phyloP scores from a whole-genome alignment of 2,329 filamentous ascomycete species.

The Apiospora arundinis region DNA sequence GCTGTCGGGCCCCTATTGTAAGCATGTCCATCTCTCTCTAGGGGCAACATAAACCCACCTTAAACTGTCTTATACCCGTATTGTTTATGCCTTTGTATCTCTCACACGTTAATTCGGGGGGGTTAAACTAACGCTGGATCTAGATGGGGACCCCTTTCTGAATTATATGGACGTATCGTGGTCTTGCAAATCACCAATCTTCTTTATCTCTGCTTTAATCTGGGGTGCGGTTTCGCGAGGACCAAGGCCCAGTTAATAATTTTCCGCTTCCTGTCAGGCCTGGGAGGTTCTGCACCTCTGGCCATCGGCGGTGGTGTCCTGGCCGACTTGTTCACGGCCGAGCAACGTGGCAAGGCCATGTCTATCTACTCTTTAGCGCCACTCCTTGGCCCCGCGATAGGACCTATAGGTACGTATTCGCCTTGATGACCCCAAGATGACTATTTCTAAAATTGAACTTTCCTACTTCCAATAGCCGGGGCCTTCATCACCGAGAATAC shows the following conservation, averaged over 20 bases:
- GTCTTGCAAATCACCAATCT: conserved; percentile 61
- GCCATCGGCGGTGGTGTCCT: conserved; percentile 43
- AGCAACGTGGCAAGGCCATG: conserved; percentile 68
- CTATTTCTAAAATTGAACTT: background rate
- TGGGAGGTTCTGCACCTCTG: conserved; percentile 63
- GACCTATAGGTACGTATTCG: conserved; percentile 54
- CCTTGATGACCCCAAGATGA: too few species aligned
- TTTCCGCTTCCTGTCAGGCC: conserved; percentile 63
- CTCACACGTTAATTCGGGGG: background rate
- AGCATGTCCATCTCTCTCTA: conserved; percentile 21
- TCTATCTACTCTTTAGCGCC: conserved; percentile 68
- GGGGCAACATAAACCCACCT: too few species aligned
- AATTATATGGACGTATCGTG: conserved; percentile 61
- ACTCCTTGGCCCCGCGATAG: conserved; percentile 69
- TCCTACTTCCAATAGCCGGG: conserved; percentile 48
- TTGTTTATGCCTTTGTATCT: background rate
- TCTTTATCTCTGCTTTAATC: conserved; percentile 58
- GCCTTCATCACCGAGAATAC: conserved; percentile 69
- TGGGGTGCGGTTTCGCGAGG: conserved; percentile 62
- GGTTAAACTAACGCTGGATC: too few species aligned
- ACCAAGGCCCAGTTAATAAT: conserved; percentile 60
- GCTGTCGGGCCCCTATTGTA: conserved; percentile 57
- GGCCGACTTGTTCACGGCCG: conserved; percentile 57
- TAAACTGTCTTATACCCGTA: too few species aligned
- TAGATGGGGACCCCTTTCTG: conserved; percentile 56